phyloP scores from a whole-genome alignment of 495 filamentous ascomycete genomes.

The Aspergillus kassunensis region DNA sequence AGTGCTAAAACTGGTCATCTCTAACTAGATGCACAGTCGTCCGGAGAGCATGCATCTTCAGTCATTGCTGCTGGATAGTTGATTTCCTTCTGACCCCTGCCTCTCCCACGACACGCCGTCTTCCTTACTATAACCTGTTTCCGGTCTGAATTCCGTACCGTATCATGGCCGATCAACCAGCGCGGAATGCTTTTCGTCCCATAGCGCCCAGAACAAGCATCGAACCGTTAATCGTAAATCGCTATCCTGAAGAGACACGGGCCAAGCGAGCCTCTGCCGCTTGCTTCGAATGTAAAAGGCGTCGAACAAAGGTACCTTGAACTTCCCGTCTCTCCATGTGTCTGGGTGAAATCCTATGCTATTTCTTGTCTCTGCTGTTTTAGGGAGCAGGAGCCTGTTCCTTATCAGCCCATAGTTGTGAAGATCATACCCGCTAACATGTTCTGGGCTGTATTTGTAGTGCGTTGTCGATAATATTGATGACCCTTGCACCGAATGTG shows the following conservation, averaged over 20 bases:
- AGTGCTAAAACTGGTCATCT: conserved; percentile 3
- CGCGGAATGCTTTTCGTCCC: conserved; percentile 24
- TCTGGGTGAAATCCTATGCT: background rate
- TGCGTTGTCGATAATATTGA: conserved; percentile 29
- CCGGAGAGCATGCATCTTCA: conserved; percentile 13
- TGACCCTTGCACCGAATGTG: conserved; percentile 34
- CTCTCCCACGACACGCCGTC: background rate
- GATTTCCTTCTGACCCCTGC: background rate
- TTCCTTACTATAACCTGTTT: background rate
- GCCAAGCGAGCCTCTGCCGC: conserved; percentile 41
- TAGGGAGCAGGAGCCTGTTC: background rate
- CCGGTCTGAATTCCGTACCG: background rate
- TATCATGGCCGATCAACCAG: conserved; percentile 31
- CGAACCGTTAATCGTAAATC: conserved; percentile 15
- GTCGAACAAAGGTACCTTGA: conserved; percentile 39
- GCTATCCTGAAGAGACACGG: conserved; percentile 29
- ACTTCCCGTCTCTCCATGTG: background rate
- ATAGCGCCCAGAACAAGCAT: conserved; percentile 28
- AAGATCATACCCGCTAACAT: background rate
- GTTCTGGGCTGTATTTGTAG: background rate
- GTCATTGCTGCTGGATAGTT: conserved; percentile 3
- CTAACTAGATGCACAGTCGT: conserved; percentile 14
- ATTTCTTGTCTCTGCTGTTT: background rate
- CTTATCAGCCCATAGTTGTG: background rate
- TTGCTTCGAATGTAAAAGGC: conserved; percentile 39